A percentile compares a stretch with the other conserved stretches of the same genome.
phyloP scores from a whole-genome alignment of 345 rosid species.

The Gossypium rotundifolium region DNA sequence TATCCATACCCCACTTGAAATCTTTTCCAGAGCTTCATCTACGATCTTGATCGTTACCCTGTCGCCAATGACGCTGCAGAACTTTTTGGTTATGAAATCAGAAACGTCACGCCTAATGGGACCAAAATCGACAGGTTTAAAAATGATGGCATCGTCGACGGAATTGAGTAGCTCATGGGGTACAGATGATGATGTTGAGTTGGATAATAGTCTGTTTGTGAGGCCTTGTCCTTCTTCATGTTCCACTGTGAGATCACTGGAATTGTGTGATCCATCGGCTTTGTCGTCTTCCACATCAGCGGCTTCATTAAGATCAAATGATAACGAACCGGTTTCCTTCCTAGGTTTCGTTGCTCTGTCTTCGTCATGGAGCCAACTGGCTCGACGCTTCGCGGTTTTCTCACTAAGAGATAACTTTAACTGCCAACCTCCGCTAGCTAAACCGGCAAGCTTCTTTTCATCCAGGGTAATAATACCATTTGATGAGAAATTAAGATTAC shows the following conservation, averaged over 20 bases:
- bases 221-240: constrained; percentile 62
- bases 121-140: constrained; percentile 67
- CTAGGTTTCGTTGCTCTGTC: constrained; percentile 49
- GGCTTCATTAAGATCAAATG: constrained; percentile 79
- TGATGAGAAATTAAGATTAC: constrained; percentile 28
- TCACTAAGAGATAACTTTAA: constrained; percentile 52
- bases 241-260: constrained; percentile 82
- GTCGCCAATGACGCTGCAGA: constrained; percentile 29
- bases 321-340: constrained; percentile 41
- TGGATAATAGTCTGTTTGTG: constrained; percentile 35
- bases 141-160: constrained; percentile 55
- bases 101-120: constrained; percentile 33
- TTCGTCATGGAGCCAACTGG: constrained; percentile 55
- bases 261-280: constrained; percentile 71
- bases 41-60: constrained; percentile 42
- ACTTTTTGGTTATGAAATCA: constrained; percentile 43
- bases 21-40: constrained; percentile 67
- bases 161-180: constrained; percentile 47
- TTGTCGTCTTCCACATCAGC: constrained; percentile 55
- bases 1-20: constrained; percentile 62
- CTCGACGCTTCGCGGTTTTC: constrained; percentile 63
- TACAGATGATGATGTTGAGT: constrained; percentile 26
- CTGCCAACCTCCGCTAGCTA: constrained; percentile 64
- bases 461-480: constrained; percentile 32
- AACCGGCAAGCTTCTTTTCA: constrained; percentile 53